phyloP scores from a whole-genome alignment of 2,329 filamentous ascomycete species.

The Pseudogymnoascus sp. region DNA sequence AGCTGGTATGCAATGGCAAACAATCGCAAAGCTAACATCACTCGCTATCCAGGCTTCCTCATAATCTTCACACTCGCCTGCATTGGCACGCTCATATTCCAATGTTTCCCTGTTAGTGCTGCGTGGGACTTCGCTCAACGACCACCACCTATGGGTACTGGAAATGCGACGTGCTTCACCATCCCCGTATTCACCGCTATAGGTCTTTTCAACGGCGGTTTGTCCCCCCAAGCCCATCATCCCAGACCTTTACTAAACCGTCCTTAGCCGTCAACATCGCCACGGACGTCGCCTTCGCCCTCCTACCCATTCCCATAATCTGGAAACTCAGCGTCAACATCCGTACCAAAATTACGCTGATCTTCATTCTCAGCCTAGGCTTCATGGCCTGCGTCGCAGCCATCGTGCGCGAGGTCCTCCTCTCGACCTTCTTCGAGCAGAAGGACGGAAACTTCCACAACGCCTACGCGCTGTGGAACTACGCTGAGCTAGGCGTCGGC shows the following conservation, averaged over 20 bases:
- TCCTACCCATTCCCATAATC: slow-evolving; percentile 35
- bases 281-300: slow-evolving; percentile 28
- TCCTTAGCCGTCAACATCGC: slow-evolving; percentile 20
- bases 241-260: background rate
- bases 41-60: slow-evolving; percentile 30
- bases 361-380: slow-evolving; percentile 19
- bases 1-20: background rate
- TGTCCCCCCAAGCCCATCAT: slow-evolving; percentile 10
- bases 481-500: slow-evolving; percentile 36
- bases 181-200: slow-evolving; percentile 33
- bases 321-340: slow-evolving; percentile 34
- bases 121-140: slow-evolving; percentile 33
- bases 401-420: slow-evolving; percentile 34
- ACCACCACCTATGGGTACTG: slow-evolving; percentile 12
- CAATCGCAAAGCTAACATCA: slow-evolving; percentile 15
- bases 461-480: slow-evolving; percentile 36
- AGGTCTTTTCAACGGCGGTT: slow-evolving; percentile 38
- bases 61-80: slow-evolving; percentile 34
- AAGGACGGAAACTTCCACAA: slow-evolving; percentile 26
- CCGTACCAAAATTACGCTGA: slow-evolving; percentile 32
- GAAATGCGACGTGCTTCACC: slow-evolving; percentile 35
- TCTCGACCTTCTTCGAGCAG: slow-evolving; percentile 28
- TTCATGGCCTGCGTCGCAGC: slow-evolving; percentile 32
- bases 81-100: slow-evolving; percentile 38
- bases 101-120: slow-evolving; percentile 37